phyloP scores from a whole-genome alignment of 2,329 filamentous ascomycete genomes.

The Cladobotryum mycophilum region DNA sequence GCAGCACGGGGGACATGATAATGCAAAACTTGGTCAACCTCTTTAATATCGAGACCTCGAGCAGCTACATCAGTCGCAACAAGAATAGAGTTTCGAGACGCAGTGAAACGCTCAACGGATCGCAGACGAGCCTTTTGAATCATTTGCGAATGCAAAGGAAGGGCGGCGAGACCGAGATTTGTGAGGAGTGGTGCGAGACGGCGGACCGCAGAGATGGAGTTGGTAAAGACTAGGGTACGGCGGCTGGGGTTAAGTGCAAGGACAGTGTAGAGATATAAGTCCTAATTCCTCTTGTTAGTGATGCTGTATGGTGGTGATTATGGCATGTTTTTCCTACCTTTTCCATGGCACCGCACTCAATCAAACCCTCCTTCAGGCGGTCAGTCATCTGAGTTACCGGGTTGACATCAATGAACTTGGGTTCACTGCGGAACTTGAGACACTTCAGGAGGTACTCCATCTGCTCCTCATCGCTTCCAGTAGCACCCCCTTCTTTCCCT shows the following conservation, averaged over 20 bases:
- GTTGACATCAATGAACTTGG: conserved; percentile 89
- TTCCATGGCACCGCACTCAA: conserved; percentile 89
- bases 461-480: conserved; percentile 61
- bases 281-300: conserved; percentile 39
- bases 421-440: conserved; percentile 78
- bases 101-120: conserved; percentile 82
- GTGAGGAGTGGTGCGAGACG: conserved; percentile 79
- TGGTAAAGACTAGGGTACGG: conserved; percentile 86
- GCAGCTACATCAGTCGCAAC: conserved; percentile 92
- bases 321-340: conserved; percentile 53
- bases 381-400: conserved; percentile 84
- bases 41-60: conserved; percentile 85
- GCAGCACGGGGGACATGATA: conserved; percentile 91
- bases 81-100: conserved; percentile 60
- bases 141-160: conserved; percentile 89
- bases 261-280: conserved; percentile 87
- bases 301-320: background rate
- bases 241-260: conserved; percentile 75
- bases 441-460: conserved; percentile 91
- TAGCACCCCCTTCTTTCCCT: conserved; percentile 36
- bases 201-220: conserved; percentile 88
- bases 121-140: conserved; percentile 90
- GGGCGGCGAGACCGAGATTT: conserved; percentile 68
- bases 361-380: conserved; percentile 76
- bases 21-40: conserved; percentile 84